Conservation (phyloP, 169 alveolate species). For the Plasmodium gaboni region DNA sequence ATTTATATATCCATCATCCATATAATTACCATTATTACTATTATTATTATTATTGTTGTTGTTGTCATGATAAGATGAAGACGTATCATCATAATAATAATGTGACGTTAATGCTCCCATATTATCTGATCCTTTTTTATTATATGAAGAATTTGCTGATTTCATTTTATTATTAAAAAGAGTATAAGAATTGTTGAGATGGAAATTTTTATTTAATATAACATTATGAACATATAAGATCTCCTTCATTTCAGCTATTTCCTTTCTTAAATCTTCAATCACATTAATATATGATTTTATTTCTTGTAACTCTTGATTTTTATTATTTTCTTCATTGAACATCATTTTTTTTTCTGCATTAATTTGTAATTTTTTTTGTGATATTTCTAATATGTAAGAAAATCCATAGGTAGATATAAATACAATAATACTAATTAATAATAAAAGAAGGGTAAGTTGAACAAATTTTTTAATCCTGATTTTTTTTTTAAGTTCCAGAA, state of each 20-base stretch:
- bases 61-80: background rate
- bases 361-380: conserved; percentile 31
- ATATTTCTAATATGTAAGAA: conserved; percentile 49
- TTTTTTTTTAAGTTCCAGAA: conserved; percentile 48
- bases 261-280: conserved; percentile 64
- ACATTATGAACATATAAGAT: conserved; percentile 49
- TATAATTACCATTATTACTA: background rate
- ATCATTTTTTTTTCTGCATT: conserved; percentile 7
- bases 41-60: background rate
- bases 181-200: conserved; percentile 32
- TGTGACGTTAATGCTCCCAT: conserved; percentile 26
- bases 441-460: conserved; percentile 28
- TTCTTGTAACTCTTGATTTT: conserved; percentile 17
- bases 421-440: conserved; percentile 24
- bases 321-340: conserved; percentile 23
- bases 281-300: conserved; percentile 51
- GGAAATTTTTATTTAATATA: conserved; percentile 29
- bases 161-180: conserved; percentile 50
- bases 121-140: conserved; percentile 31
- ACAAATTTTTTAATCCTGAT: conserved; percentile 20
- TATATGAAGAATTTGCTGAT: conserved; percentile 13
- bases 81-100: conserved; percentile 10
- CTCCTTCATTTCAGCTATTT: conserved; percentile 65
- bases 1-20: background rate
- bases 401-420: conserved; percentile 35